These are phyloP conservation scores for Penicillium turbatum DNA, from an alignment of 495 filamentous ascomycete species.

Conservation along the genomic window DNA sequence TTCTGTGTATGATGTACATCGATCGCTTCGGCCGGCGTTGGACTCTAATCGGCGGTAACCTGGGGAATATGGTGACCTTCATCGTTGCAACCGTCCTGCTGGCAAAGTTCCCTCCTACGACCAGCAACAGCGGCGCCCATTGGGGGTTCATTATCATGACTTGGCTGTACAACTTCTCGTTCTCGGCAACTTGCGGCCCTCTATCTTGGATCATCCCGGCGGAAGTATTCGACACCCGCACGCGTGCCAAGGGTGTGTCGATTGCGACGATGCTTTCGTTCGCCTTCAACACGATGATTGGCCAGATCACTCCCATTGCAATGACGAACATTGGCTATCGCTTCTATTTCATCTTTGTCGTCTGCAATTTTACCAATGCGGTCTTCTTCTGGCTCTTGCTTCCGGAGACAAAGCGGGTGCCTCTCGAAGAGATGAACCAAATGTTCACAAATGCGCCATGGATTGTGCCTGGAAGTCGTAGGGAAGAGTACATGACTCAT, in stretches of 20 bases:
- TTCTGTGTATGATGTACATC: slow-evolving; percentile 62
- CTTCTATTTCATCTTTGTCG: slow-evolving; percentile 56
- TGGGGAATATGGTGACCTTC: slow-evolving; percentile 59
- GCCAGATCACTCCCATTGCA: slow-evolving; percentile 61
- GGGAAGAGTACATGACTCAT: slow-evolving; percentile 34
- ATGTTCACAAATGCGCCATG: slow-evolving; percentile 65
- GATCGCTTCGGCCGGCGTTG: slow-evolving; percentile 62
- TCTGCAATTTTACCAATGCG: slow-evolving; percentile 53
- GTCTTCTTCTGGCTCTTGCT: slow-evolving; percentile 60
- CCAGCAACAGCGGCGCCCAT: slow-evolving; percentile 52
- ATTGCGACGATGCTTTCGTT: slow-evolving; percentile 62
- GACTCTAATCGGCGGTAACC: slow-evolving; percentile 61
- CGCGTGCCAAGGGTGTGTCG: slow-evolving; percentile 61
- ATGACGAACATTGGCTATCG: slow-evolving; percentile 48
- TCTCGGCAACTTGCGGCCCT: slow-evolving; percentile 60
- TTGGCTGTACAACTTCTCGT: slow-evolving; percentile 67
- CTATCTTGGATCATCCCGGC: slow-evolving; percentile 62
- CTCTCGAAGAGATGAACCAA: slow-evolving; percentile 67
- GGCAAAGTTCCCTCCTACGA: slow-evolving; percentile 51
- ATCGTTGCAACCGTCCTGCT: slow-evolving; percentile 46
- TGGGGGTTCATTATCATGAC: slow-evolving; percentile 73
- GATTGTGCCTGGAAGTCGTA: slow-evolving; percentile 51
- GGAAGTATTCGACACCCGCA: slow-evolving; percentile 67
- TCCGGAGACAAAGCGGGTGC: slow-evolving; percentile 61
- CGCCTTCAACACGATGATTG: slow-evolving; percentile 72